These are phyloP conservation scores for Naganishia friedmannii DNA, from an alignment of 768 basidiomycete species.

Conservation along the genomic window DNA sequence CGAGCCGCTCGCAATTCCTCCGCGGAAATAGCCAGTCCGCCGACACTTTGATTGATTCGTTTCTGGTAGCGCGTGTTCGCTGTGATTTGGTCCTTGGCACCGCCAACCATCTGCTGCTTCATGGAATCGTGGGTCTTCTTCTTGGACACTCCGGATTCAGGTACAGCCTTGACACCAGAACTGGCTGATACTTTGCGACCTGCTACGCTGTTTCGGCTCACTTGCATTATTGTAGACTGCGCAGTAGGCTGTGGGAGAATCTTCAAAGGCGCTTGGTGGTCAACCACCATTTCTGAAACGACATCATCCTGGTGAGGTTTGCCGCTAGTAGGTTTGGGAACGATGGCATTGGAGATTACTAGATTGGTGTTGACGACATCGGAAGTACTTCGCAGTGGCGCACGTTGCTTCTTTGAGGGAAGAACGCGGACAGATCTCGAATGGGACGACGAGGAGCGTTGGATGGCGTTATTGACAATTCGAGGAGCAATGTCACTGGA, in stretches of 20 bases:
- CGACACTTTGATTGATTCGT: background rate
- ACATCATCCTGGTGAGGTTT: too few species aligned
- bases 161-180: background rate
- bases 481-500: background rate
- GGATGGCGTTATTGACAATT: background rate
- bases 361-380: background rate
- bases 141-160: background rate
- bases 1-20: background rate
- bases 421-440: conserved; percentile 11
- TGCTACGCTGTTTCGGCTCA: background rate
- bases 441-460: background rate
- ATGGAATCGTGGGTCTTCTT: background rate
- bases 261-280: background rate
- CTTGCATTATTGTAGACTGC: background rate
- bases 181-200: background rate
- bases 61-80: conserved; percentile 5
- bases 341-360: background rate
- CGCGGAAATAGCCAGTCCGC: background rate
- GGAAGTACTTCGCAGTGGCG: background rate
- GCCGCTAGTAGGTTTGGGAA: background rate
- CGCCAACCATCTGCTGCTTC: background rate
- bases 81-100: background rate
- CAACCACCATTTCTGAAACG: background rate
- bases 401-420: background rate
- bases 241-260: background rate